Base-by-base conservation (phyloP, 2,329 filamentous ascomycete genomes). In the Pseudogymnoascus sp. region DNA sequence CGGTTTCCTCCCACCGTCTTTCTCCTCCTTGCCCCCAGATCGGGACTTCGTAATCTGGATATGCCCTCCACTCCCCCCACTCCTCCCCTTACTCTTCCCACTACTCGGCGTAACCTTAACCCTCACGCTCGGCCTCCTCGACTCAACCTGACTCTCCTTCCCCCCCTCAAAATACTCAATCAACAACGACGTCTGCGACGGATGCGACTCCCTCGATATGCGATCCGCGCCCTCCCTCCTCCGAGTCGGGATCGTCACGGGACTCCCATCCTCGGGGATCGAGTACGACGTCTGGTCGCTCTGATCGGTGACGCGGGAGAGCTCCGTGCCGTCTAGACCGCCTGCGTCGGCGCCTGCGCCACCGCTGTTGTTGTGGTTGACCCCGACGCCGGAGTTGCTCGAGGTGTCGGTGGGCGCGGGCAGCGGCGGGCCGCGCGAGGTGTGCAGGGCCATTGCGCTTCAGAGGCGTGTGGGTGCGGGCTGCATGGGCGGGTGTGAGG, bases 181-280 rank as follows among this genome's bases (percentile, higher is more conserved):
- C 69, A 90, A 78, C 71, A 91, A 79, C 66, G 86, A 89, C 54
- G 88, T 89, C 75, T 90, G 87, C 65, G 86, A 89, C 68, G 83
- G 76, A 51, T 83, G 75, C 72, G 77, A 73, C 72, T 78, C 76
- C 74, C 76, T 81, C 76, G 80, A 80, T 64, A 83, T 80, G 78
- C 67, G 75, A 68, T 77, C 81, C 66, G 74, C 72, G 40, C 74
- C 76, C 66, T 81, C 77, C 69, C 29, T 31, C 74, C 85, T 87
- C 70, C 84, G 81, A 65, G 93, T 96, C 73, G 88, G 87, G 75
- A 99, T 96, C 66, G 91, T 97, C 72, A 99, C 87, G 45, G 93
- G 92, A 62, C 90, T 93, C 73, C 90, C 91, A 84, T 95, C 90
- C 72, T 92, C 89, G 64, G 90, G 90, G 61, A 95, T 83, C 39